A percentile compares a stretch with the other conserved stretches of the same genome.
phyloP scores from a whole-genome alignment of 1,139 yeast species.

The Saccharomyces hybrid region DNA sequence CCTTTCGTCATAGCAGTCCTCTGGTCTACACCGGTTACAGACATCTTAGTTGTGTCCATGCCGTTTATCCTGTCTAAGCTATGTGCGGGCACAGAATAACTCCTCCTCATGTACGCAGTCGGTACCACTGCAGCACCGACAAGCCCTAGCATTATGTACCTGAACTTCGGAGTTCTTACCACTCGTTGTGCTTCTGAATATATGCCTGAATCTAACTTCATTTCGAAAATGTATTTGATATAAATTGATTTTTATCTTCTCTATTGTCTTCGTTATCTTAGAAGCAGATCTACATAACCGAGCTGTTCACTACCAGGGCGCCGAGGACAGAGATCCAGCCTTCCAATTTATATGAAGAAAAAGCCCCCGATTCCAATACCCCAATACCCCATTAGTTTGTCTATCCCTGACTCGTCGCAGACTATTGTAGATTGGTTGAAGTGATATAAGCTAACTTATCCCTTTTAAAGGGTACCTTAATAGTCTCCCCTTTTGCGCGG shows the following conservation, averaged over 20 bases:
- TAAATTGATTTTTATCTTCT: no score
- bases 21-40: background rate
- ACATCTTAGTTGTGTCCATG: slow-evolving; percentile 1
- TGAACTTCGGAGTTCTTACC: slow-evolving; percentile 21
- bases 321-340: background rate
- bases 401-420: no score
- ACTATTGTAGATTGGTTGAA: no score
- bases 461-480: background rate
- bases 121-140: slow-evolving; percentile 26
- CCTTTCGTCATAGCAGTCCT: slow-evolving; percentile 1
- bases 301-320: no score
- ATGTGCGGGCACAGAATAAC: slow-evolving; percentile 8
- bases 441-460: background rate
- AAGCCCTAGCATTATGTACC: slow-evolving; percentile 19
- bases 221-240: slow-evolving; percentile 4
- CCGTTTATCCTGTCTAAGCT: slow-evolving; percentile 4
- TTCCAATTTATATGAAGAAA: background rate
- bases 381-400: background rate
- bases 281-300: no score
- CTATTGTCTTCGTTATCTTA: no score
- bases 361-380: background rate
- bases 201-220: slow-evolving; percentile 21
- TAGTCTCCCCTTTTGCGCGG: background rate
- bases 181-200: slow-evolving; percentile 23
- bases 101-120: slow-evolving; percentile 18